Base-by-base conservation (phyloP, 345 rosid species). In the Microcos paniculata region DNA sequence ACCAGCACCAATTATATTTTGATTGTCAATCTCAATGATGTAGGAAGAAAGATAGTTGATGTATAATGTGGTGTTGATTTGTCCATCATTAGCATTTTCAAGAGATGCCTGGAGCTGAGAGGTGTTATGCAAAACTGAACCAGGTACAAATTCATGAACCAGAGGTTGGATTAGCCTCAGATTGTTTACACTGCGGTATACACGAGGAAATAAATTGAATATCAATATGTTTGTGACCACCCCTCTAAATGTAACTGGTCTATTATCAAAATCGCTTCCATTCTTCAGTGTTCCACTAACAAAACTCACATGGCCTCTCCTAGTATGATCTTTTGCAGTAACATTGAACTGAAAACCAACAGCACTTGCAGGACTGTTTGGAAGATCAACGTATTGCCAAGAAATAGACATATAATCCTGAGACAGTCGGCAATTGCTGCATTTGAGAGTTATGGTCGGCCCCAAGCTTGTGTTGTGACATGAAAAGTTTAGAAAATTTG, bases 321-420 rank as follows among this genome's bases (percentile, higher is more conserved):
- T 80, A 53, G 70, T 82, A 67, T 80, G 87, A 66, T 81, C 80
- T 79, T 81, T 91, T 14, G 86, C 82, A 62, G 96, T 86, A 40
- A 89, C 80, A 81, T 93, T 93, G 87, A 93, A 96, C 83, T 65
- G 92, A 81, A 90, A 93, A 19, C 97, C 99, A 81, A 89, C 96
- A 48, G 99, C 97, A 62, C 87, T 73, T 1, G 98, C 99, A 73
- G 99, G 98, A 40, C 78, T 78, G 76, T 71, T 89, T 6, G 98
- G 96, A 57, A 90, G 85, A 82, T 96, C 99, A 62, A 96, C 88
- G 79, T 89, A 96, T 63, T 84, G 88, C 98, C 99, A 96, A 0
- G 99, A 93, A 78, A 96, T 82, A 75, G 89, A 96, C 53, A 83
- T 77, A 77, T 75, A 86, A 55, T 96, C 96, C 31, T 74, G 83